Evolutionary conservation across 768 basidiomycete genomes (phyloP).

Genomic region (Mrakia gelida): DNA sequence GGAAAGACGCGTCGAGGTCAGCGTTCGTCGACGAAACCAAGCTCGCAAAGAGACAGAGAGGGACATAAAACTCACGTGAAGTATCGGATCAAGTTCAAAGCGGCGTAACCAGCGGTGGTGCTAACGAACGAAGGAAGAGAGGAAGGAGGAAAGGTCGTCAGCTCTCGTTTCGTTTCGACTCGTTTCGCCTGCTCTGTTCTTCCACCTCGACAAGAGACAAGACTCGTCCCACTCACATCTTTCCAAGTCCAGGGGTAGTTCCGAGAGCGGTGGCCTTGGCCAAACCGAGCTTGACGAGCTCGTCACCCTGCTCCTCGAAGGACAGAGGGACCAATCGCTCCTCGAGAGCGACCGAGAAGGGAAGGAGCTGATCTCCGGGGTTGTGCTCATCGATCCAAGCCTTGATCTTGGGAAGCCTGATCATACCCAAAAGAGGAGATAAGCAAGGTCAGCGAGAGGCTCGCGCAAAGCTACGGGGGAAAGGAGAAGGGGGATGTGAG

Average conservation of each 20-base stretch:
- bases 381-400: conserved; percentile 96
- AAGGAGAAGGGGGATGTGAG: not conserved
- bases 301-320: conserved; percentile 57
- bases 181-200: not conserved
- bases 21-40: not conserved
- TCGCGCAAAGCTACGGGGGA: too few relatives aligned
- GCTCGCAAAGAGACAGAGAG: not conserved
- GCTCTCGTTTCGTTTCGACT: not conserved
- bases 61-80: conserved; percentile 65
- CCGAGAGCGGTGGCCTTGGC: conserved; percentile 48
- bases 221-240: conserved; percentile 53
- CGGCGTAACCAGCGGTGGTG: conserved; percentile 85
- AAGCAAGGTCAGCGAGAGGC: not conserved
- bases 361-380: conserved; percentile 90
- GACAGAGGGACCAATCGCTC: conserved; percentile 78
- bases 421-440: not conserved
- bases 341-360: conserved; percentile 93
- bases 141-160: not conserved
- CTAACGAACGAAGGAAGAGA: not conserved
- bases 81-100: conserved; percentile 86
- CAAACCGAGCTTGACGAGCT: conserved; percentile 65
- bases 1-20: not conserved
- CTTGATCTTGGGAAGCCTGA: conserved; percentile 91
- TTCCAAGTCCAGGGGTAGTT: conserved; percentile 63
- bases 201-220: not conserved